phyloP scores from a whole-genome alignment of 371 early-diverging fungal species.

The Sanchytrium tribonematis region DNA sequence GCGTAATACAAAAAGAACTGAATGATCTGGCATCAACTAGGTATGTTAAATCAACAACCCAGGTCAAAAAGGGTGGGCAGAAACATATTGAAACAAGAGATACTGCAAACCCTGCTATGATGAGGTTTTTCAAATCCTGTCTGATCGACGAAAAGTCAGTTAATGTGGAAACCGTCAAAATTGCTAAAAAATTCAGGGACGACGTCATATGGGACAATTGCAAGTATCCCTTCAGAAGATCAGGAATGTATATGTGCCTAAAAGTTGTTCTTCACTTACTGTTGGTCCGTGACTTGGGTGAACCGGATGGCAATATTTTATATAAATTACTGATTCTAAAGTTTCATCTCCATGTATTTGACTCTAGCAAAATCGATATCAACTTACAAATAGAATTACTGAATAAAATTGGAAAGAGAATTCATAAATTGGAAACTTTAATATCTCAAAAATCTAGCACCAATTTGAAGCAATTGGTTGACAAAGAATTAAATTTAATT shows the following conservation, averaged over 20 bases:
- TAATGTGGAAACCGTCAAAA: neutral
- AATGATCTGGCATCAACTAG: neutral
- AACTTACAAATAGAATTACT: neutral
- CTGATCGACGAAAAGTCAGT: neutral
- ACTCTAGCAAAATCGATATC: neutral
- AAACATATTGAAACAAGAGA: neutral
- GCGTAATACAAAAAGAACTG: neutral
- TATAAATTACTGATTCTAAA: neutral
- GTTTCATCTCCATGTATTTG: neutral
- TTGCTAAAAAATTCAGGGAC: neutral
- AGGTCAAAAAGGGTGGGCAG: neutral
- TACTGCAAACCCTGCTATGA: neutral
- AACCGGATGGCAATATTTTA: neutral
- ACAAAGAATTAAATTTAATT: neutral
- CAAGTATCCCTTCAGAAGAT: neutral
- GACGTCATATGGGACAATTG: neutral
- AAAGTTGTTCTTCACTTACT: neutral
- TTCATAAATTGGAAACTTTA: neutral
- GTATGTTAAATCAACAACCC: neutral
- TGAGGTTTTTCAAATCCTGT: neutral
- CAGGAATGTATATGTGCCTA: neutral
- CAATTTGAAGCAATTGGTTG: neutral
- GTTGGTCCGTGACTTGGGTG: neutral
- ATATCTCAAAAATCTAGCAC: neutral
- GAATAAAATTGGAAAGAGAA: neutral